Evolutionary conservation across 2,329 filamentous ascomycete genomes (phyloP).

Genomic region (Pseudonectria buxi): DNA sequence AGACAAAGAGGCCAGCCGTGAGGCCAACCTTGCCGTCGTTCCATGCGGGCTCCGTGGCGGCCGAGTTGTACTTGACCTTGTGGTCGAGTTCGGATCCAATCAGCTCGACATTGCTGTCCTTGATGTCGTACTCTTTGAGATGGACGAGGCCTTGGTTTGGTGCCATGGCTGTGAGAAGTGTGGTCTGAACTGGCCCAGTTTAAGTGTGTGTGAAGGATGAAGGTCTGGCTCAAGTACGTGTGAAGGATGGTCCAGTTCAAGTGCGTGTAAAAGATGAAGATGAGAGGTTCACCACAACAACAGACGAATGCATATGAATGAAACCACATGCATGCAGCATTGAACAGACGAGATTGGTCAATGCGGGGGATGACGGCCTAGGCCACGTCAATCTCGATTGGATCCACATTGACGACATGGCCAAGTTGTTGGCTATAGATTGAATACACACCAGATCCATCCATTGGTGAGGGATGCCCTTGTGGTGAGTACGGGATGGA

Average conservation of each 20-base stretch:
- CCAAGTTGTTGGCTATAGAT: no score
- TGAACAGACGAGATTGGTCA: slow-evolving; percentile 8
- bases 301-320: no score
- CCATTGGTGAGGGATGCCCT: no score
- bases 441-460: no score
- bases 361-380: slow-evolving; percentile 12
- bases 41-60: slow-evolving; percentile 60
- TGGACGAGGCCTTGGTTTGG: slow-evolving; percentile 57
- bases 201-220: not conserved
- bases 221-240: no score
- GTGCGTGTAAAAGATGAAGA: no score
- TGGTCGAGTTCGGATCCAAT: slow-evolving; percentile 60
- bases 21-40: slow-evolving; percentile 49
- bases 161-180: slow-evolving; percentile 40
- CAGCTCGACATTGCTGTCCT: slow-evolving; percentile 61
- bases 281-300: no score
- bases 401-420: slow-evolving; percentile 1
- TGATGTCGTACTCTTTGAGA: slow-evolving; percentile 57
- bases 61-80: slow-evolving; percentile 60
- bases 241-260: no score
- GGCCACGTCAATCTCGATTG: slow-evolving; percentile 12
- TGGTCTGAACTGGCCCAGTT: not conserved
- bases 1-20: slow-evolving; percentile 50
- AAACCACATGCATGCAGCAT: no score
- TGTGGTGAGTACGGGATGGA: no score